Evolutionary conservation across 2,329 filamentous ascomycete genomes (phyloP), one percentile per base, ranked within the genome.

Genomic region (Claviceps sp.): DNA sequence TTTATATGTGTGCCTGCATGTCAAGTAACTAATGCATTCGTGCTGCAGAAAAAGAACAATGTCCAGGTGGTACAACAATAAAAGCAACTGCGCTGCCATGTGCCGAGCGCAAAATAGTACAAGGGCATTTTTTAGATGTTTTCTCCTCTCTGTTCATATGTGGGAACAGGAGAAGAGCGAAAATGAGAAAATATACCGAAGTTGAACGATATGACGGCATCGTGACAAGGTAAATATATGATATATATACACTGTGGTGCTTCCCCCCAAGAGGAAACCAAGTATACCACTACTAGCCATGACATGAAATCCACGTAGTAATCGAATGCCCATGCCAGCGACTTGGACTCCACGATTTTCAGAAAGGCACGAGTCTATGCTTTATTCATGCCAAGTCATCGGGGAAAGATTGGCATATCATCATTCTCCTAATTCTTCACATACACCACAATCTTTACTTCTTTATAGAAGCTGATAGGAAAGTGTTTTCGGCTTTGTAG

Each of bases 11-110:
- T 17, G 30, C 10, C n/a, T 7, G n/a, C 30, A 11, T 37, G 11
- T 37, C 44, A 24, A 24, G n/a, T 34, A 7, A 17, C 48, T 50
- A 26, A 50, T n/a, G 30, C 17, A 11, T 46, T 3, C 24, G 19
- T 45, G 14, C 16, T 39, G 65, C 68, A 90, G 87, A 90, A 89
- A 69, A 90, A 89, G 80, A 88, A 93, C 71, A 91, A 91, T 63
- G 80, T 93, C 50, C 87, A 91, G 66, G 84, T 91, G 57, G 86
- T 93, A 56, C 85, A 89, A 71, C 85, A 87, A 70, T 85, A 67
- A 75, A 41, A 55, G 56, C 10, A 40, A 16, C 16, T 24, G n/a
- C 24, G 30, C 26, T 43, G 26, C 17, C 3, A 22, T 37, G 5
- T 17, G 30, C 30, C 44, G 26, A 16, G 24, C 13, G 43, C 2